Evolutionary conservation across 164 flowering plant genomes (phyloP), one percentile per base, ranked within the genome.

Genomic region (Vitis rupestris): DNA sequence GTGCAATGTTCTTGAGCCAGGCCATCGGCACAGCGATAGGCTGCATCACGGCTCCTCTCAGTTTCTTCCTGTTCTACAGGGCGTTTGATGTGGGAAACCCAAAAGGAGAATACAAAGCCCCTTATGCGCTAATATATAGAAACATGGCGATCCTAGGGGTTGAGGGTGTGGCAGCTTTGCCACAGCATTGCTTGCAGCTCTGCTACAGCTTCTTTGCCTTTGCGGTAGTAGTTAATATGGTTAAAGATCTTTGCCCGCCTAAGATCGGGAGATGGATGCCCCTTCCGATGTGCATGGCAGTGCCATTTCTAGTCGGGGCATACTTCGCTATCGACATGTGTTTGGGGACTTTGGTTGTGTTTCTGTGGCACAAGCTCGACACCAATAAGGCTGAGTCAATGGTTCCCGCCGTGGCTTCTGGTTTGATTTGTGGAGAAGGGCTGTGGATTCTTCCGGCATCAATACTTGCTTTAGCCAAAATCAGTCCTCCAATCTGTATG

Each of bases 51-150:
- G 76, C 85, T 2, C 90, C 85, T 3, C 70, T 82, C 2, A 82
- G 85, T 71, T 88, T 88, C 84, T 75, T 84, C 56, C 67, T 88
- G n/a, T 87, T 81, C 85, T 88, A 86, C 81, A 83, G 77, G 70
- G 87, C 90, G 27, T 88, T 88, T 62, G 93, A 88, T 50, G 74
- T 88, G 54, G 93, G 93, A 10, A 86, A 88, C 63, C 93, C 89
- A 1, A 1, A 79, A 16, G 86, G 90, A 10, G 90, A 86, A 9
- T 88, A 71, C 66, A 87, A 88, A 68, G 89, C 91, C 5, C 93
- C 93, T 9, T 88, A 75, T 70, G 93, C 85, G 0, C n/a, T 88
- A n/a, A 88, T 88, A 6, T 88, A 87, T 59, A 63, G 93, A 70
- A 87, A 87, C 84, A 79, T 88, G 88, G 93, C 90, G 0, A 71